These are phyloP conservation scores for Saururus chinensis DNA, from an alignment of 164 flowering plant genomes.

Conservation along the genomic window DNA sequence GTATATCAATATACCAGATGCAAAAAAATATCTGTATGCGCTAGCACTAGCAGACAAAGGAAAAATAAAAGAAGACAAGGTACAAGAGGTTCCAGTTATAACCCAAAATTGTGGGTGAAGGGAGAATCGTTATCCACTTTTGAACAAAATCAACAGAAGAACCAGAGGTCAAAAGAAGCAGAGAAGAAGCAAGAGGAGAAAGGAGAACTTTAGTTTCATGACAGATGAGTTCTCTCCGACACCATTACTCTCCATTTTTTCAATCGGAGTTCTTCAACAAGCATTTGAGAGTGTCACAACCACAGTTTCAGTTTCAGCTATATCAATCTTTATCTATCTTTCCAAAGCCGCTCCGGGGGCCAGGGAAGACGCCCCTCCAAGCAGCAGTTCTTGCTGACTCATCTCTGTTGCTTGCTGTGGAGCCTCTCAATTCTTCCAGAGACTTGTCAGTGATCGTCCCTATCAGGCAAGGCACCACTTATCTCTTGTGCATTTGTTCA, in stretches of 20 bases:
- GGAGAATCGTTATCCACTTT: too few relatives aligned
- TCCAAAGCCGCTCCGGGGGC: slow-evolving; percentile 6
- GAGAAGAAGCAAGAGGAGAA: too few relatives aligned
- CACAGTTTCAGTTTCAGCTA: neutral
- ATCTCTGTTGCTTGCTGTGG: neutral
- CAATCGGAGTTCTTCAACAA: slow-evolving; percentile 3
- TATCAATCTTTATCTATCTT: neutral
- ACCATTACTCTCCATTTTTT: slow-evolving; percentile 4
- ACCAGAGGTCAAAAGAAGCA: too few relatives aligned
- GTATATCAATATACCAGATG: too few relatives aligned
- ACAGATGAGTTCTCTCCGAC: slow-evolving; percentile 10
- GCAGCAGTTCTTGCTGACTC: neutral
- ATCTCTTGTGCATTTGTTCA: too few relatives aligned
- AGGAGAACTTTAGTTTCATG: too few relatives aligned
- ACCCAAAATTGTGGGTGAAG: too few relatives aligned
- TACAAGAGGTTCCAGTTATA: too few relatives aligned
- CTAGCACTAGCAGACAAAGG: too few relatives aligned
- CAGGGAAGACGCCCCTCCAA: neutral
- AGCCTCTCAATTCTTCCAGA: neutral
- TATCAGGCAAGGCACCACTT: neutral
- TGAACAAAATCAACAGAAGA: too few relatives aligned
- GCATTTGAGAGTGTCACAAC: neutral
- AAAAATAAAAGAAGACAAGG: too few relatives aligned
- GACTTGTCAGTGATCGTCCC: neutral
- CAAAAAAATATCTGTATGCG: too few relatives aligned